Percentiles rank a stretch among this genome's conserved stretches.
phyloP scores from a whole-genome alignment of 1,139 yeast species.

The Pichia cactophila region DNA sequence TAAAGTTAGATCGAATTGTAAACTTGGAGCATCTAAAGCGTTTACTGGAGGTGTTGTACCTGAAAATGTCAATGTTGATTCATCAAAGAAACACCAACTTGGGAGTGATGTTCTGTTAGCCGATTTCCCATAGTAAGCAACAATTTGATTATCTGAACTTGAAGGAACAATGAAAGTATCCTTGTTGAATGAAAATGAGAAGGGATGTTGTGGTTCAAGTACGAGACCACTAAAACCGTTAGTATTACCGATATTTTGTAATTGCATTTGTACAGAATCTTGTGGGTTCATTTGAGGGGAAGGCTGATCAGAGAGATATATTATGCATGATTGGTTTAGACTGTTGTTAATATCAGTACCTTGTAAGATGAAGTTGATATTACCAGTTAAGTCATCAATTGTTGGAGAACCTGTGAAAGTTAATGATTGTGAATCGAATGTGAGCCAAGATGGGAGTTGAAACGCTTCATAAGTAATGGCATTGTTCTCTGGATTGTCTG shows the following conservation, averaged over 20 bases:
- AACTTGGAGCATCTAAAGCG: slow-evolving; percentile 82
- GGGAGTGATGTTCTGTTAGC: slow-evolving; percentile 83
- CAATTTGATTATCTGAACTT: slow-evolving; percentile 39
- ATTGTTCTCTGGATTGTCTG: slow-evolving; percentile 31
- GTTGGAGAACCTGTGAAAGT: slow-evolving; percentile 66
- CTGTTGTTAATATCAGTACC: slow-evolving; percentile 56
- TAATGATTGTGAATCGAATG: slow-evolving; percentile 54
- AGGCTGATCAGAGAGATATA: slow-evolving; percentile 44
- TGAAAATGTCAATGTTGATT: slow-evolving; percentile 53
- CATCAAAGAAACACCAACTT: slow-evolving; percentile 72
- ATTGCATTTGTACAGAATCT: slow-evolving; percentile 39
- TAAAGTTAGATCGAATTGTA: slow-evolving; percentile 60
- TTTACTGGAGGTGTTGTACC: slow-evolving; percentile 88
- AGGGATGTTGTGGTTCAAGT: slow-evolving; percentile 57
- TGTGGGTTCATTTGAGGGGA: slow-evolving; percentile 40
- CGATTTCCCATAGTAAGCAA: slow-evolving; percentile 79
- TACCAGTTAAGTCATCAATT: slow-evolving; percentile 33
- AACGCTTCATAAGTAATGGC: slow-evolving; percentile 48
- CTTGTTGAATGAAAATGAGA: slow-evolving; percentile 54
- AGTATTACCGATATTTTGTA: slow-evolving; percentile 54
- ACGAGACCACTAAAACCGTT: slow-evolving; percentile 73
- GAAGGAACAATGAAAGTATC: slow-evolving; percentile 45
- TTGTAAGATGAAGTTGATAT: slow-evolving; percentile 40
- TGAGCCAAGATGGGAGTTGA: slow-evolving; percentile 69
- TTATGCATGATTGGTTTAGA: slow-evolving; percentile 38